These are phyloP conservation scores for Dioscorea alata DNA, from an alignment of 106 monocot species.

Conservation along the genomic window DNA sequence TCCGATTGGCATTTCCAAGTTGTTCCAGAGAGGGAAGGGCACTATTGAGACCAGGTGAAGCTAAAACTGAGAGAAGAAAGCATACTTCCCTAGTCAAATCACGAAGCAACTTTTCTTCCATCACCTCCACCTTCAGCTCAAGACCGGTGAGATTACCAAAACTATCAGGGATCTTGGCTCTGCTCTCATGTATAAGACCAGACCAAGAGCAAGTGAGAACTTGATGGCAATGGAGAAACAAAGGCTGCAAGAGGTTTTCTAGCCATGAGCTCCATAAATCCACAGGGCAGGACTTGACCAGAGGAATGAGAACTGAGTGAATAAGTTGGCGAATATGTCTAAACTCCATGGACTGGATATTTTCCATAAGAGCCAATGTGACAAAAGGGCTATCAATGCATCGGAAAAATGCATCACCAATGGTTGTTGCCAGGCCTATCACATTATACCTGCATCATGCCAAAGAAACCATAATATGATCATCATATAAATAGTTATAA, in stretches of 20 bases:
- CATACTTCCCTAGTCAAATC: constrained; percentile 86
- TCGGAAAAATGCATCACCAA: constrained; percentile 69
- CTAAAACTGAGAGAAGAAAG: constrained; percentile 63
- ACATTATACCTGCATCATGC: constrained; percentile 75
- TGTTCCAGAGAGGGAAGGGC: constrained; percentile 79
- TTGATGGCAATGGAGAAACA: constrained; percentile 82
- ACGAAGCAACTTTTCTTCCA: constrained; percentile 93
- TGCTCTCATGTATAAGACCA: constrained; percentile 59
- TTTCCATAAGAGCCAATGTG: constrained; percentile 69
- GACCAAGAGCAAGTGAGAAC: constrained; percentile 83
- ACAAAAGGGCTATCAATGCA: constrained; percentile 58
- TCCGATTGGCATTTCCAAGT: constrained; percentile 47
- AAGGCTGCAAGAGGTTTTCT: constrained; percentile 64
- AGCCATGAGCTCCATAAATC: constrained; percentile 66
- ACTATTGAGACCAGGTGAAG: constrained; percentile 53
- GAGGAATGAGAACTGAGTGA: constrained; percentile 64
- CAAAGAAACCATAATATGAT: too few species aligned
- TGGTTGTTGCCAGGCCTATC: constrained; percentile 69
- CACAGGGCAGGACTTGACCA: constrained; percentile 72
- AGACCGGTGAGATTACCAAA: constrained; percentile 68
- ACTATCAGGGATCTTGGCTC: constrained; percentile 84
- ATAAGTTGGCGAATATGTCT: constrained; percentile 84
- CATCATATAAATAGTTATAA: too few species aligned
- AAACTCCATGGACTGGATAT: constrained; percentile 92
- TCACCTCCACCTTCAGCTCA: constrained; percentile 89